These are phyloP conservation scores for Clonostachys rosea DNA, from an alignment of 2,329 filamentous ascomycete species.

Conservation along the genomic window DNA sequence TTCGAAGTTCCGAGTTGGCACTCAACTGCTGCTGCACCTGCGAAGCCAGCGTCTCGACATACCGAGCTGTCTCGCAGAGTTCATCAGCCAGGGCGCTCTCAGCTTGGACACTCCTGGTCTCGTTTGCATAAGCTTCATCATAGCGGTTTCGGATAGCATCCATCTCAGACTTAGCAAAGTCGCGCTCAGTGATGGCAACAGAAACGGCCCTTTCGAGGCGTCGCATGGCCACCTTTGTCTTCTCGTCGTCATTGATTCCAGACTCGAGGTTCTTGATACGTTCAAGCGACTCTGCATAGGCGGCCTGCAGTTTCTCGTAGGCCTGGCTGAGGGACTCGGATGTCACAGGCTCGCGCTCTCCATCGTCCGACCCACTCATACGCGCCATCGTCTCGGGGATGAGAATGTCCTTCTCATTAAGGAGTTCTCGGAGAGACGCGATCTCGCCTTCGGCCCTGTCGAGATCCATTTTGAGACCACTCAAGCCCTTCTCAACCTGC, in stretches of 20 bases:
- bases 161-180: conserved; percentile 64
- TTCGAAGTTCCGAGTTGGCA: conserved; percentile 71
- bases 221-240: conserved; percentile 57
- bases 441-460: conserved; percentile 95
- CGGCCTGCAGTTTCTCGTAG: conserved; percentile 70
- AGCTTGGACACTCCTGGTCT: conserved; percentile 50
- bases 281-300: conserved; percentile 61
- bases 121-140: conserved; percentile 49
- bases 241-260: conserved; percentile 40
- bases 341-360: conserved; percentile 42
- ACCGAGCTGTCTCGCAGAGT: conserved; percentile 66
- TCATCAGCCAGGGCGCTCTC: conserved; percentile 65
- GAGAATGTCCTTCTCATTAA: conserved; percentile 78
- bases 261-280: conserved; percentile 58
- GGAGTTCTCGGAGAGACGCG: conserved; percentile 68
- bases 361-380: conserved; percentile 23
- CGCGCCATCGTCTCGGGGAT: conserved; percentile 57
- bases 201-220: conserved; percentile 66
- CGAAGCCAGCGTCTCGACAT: conserved; percentile 73
- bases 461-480: conserved; percentile 90
- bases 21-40: conserved; percentile 78
- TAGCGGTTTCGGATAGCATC: conserved; percentile 57
- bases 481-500: conserved; percentile 87
- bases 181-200: conserved; percentile 65
- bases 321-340: conserved; percentile 70